These are phyloP conservation scores for Chenopodium formosanum DNA, from an alignment of 148 eudicot species.

Conservation along the genomic window DNA sequence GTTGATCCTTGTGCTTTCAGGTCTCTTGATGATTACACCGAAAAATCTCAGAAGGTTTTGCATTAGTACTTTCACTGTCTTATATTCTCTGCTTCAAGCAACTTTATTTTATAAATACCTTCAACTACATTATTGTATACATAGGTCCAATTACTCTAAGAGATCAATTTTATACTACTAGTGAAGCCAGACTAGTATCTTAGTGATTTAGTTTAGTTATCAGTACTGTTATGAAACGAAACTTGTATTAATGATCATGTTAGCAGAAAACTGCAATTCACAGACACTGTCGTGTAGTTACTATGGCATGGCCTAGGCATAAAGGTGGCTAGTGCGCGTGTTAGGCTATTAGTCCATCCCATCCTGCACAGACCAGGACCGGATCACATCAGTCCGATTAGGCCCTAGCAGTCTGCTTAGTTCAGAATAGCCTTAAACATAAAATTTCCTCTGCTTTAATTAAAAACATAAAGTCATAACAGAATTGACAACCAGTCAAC, in stretches of 20 bases:
- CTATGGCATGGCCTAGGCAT: background rate
- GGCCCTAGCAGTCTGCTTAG: too few relatives aligned
- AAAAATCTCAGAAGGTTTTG: constrained; percentile 14
- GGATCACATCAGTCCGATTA: too few relatives aligned
- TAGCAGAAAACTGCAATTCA: background rate
- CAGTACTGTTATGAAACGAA: background rate
- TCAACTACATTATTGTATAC: constrained; percentile 7
- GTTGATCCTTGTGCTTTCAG: constrained; percentile 42
- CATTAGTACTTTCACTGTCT: background rate
- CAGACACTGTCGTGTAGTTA: background rate
- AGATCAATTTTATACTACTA: background rate
- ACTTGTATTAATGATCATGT: background rate
- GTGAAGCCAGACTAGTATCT: background rate
- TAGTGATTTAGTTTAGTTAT: constrained; percentile 1
- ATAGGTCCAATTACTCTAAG: background rate
- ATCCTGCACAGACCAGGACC: too few relatives aligned
- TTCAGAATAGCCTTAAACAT: too few relatives aligned
- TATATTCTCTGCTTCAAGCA: background rate
- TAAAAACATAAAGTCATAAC: too few relatives aligned
- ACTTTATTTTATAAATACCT: background rate
- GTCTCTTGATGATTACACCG: constrained; percentile 1
- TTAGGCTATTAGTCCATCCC: too few relatives aligned
- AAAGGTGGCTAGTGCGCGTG: background rate
- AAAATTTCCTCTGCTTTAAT: too few relatives aligned
- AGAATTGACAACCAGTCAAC: too few relatives aligned